Evolutionary conservation across 352 stramenopile species (phyloP).

Genomic region (Globisporangium abappressorium): DNA sequence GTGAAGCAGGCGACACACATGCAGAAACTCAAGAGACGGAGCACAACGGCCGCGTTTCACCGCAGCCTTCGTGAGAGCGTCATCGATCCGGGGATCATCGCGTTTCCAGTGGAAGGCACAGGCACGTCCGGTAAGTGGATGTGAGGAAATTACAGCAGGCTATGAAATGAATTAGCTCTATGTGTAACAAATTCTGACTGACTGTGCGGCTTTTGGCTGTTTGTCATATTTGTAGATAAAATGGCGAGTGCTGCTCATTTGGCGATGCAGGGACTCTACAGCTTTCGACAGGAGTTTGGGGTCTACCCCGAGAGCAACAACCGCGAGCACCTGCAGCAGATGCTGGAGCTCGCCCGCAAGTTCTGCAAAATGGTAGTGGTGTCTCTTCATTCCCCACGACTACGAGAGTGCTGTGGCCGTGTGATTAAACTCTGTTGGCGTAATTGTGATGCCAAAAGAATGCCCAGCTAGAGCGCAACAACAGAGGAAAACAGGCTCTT

Average conservation of each 20-base stretch:
- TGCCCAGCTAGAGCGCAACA: background rate
- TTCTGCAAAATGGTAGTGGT: conserved; percentile 19
- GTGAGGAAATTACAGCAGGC: too few species aligned
- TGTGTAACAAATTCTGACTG: background rate
- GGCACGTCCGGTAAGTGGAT: background rate
- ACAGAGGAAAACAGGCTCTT: background rate
- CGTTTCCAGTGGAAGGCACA: conserved; percentile 3
- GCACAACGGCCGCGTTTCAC: conserved; percentile 17
- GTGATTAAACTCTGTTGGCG: background rate
- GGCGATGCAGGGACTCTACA: conserved; percentile 28
- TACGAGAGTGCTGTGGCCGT: background rate
- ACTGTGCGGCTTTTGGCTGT: background rate
- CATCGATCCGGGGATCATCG: conserved; percentile 17
- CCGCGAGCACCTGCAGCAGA: conserved; percentile 17
- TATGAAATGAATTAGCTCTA: too few species aligned
- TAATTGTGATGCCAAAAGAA: background rate
- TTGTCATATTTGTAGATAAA: background rate
- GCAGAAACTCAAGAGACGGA: conserved; percentile 9
- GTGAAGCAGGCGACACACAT: conserved; percentile 12
- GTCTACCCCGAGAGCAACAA: conserved; percentile 27
- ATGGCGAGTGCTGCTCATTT: conserved; percentile 11
- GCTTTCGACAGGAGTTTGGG: conserved; percentile 23
- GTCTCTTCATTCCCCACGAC: background rate
- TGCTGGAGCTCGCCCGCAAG: conserved; percentile 8
- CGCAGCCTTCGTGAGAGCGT: conserved; percentile 24